Evolutionary conservation across 1,284 basidiomycete species (phyloP).

Genomic region (Inonotus obliquus): DNA sequence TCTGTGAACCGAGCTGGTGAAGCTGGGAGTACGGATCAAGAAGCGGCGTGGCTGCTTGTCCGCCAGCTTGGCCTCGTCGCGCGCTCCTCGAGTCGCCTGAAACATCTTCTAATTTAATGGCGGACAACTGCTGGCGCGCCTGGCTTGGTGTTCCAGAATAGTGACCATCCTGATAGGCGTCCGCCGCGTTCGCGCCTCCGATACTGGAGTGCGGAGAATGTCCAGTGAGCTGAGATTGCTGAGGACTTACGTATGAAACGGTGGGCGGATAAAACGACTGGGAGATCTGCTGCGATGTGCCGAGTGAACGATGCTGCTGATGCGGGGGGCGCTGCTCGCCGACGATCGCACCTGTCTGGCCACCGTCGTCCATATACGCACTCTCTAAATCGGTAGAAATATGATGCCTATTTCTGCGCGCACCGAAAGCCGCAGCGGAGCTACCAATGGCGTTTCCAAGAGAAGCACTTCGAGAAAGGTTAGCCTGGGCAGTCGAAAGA

Average conservation of each 20-base stretch:
- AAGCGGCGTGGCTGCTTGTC: slow-evolving; percentile 38
- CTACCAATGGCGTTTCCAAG: slow-evolving; percentile 38
- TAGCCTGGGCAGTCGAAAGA: slow-evolving; percentile 43
- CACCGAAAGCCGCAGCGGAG: slow-evolving; percentile 33
- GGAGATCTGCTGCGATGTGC: slow-evolving; percentile 20
- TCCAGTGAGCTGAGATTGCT: slow-evolving; percentile 22
- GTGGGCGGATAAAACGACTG: slow-evolving; percentile 54
- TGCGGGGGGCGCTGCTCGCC: slow-evolving; percentile 4
- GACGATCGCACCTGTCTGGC: neutral
- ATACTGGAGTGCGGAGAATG: slow-evolving; percentile 33
- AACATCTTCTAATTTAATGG: slow-evolving; percentile 37
- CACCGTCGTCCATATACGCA: slow-evolving; percentile 40
- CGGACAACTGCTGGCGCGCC: slow-evolving; percentile 50
- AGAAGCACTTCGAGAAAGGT: slow-evolving; percentile 62
- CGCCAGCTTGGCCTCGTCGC: slow-evolving; percentile 43
- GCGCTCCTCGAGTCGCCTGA: slow-evolving; percentile 8
- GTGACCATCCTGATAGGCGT: slow-evolving; percentile 62
- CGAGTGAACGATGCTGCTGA: slow-evolving; percentile 17
- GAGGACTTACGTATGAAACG: slow-evolving; percentile 44
- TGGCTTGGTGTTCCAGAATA: slow-evolving; percentile 48
- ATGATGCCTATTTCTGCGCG: slow-evolving; percentile 50
- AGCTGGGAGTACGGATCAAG: slow-evolving; percentile 65
- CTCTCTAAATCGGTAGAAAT: slow-evolving; percentile 68
- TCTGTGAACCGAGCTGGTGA: slow-evolving; percentile 56
- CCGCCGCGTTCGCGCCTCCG: slow-evolving; percentile 35